These are phyloP conservation scores for Penicillium salamii DNA, from an alignment of 495 filamentous ascomycete species.

Conservation along the genomic window DNA sequence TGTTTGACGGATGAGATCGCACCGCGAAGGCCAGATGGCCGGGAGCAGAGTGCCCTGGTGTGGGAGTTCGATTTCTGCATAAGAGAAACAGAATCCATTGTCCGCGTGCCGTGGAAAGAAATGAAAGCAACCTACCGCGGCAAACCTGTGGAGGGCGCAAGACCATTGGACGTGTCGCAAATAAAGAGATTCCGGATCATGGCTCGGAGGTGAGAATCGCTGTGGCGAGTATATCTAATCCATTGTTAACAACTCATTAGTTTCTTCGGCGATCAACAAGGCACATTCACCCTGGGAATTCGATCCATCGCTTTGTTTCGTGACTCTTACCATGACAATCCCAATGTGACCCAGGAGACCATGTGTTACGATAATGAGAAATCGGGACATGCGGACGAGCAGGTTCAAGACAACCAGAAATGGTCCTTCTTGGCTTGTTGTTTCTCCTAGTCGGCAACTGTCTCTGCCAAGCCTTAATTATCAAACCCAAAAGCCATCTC, in stretches of 20 bases:
- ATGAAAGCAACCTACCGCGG: conserved; percentile 74
- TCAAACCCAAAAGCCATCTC: too few relatives aligned
- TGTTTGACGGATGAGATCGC: conserved; percentile 66
- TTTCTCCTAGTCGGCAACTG: too few relatives aligned
- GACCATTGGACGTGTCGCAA: conserved; percentile 50
- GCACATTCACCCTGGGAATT: conserved; percentile 60
- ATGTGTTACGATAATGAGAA: neutral
- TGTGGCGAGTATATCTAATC: neutral
- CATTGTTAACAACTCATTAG: conserved; percentile 33
- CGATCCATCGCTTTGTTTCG: conserved; percentile 45
- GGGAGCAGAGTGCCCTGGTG: conserved; percentile 57
- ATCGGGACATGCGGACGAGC: neutral
- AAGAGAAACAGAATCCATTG: conserved; percentile 9
- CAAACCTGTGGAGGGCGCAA: conserved; percentile 52
- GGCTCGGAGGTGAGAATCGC: conserved; percentile 65
- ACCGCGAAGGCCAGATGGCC: conserved; percentile 53
- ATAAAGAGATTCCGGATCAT: conserved; percentile 71
- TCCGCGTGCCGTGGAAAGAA: conserved; percentile 56
- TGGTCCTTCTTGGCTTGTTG: neutral
- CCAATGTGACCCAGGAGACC: neutral
- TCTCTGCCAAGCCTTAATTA: too few relatives aligned
- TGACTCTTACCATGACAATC: conserved; percentile 20
- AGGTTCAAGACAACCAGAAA: neutral
- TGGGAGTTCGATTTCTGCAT: conserved; percentile 44
- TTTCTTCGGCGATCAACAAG: conserved; percentile 74